Conservation (phyloP, 208 protist genomes). For the Phytomonas sp. region DNA sequence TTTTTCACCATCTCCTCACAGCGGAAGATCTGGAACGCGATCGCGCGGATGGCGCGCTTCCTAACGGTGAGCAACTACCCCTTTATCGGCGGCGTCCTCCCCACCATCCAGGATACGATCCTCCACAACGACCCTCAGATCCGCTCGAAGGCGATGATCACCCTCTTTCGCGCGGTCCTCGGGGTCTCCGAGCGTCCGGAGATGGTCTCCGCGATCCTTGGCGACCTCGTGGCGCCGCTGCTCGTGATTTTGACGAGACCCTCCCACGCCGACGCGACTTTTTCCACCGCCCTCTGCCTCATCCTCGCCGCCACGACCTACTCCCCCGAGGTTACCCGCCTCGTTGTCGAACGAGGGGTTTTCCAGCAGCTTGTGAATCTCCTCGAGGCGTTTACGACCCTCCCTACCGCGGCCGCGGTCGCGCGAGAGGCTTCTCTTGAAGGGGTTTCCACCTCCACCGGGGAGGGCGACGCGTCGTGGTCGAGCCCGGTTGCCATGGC, state of each 20-base stretch:
- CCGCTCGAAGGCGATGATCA: constrained; percentile 44
- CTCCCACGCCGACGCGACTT: constrained; percentile 37
- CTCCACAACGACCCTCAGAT: constrained; percentile 61
- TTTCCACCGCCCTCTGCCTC: constrained; percentile 30
- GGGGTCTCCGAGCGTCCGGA: constrained; percentile 31
- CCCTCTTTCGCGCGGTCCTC: constrained; percentile 44
- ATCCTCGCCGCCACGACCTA: constrained; percentile 33
- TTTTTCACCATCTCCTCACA: constrained; percentile 90
- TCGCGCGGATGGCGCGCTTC: constrained; percentile 56
- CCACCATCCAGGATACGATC: constrained; percentile 60
- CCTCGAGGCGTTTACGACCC: constrained; percentile 8
- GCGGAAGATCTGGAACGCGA: constrained; percentile 75
- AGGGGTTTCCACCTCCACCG: background rate
- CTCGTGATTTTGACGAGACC: constrained; percentile 22
- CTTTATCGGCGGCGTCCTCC: constrained; percentile 50
- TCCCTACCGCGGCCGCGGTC: background rate
- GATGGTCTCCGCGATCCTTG: constrained; percentile 44
- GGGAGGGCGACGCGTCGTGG: background rate
- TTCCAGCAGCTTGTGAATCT: constrained; percentile 21
- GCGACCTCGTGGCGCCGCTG: constrained; percentile 35
- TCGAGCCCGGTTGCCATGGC: too few species aligned
- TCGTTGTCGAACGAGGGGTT: constrained; percentile 33
- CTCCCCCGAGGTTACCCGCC: constrained; percentile 29
- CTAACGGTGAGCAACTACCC: constrained; percentile 42
- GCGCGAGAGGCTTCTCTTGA: background rate